Base-by-base conservation (phyloP, 2,329 filamentous ascomycete species). In the Xylariales sp. region DNA sequence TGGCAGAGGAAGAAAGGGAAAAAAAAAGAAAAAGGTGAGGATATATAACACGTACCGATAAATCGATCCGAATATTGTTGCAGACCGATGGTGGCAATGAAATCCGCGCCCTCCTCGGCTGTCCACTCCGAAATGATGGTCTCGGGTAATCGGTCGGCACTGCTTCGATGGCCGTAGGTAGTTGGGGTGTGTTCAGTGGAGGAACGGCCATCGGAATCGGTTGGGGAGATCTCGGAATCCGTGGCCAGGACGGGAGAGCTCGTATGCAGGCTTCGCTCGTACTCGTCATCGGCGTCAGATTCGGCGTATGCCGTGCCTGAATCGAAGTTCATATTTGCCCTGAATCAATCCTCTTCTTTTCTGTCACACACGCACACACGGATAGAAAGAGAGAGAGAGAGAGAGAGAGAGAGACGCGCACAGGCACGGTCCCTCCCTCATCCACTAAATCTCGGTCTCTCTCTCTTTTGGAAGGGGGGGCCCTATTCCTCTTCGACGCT, bases 51-150 rank as follows among this genome's bases (percentile, higher is more conserved):
- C 90, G 76, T 83, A 97, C 94, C 93, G 80, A 96, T 84, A 78
- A 97, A 97, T 28, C 85, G 85, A 76, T 94, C 90, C 65, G 91
- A 90, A 81, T 97, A 97, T 79, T 97, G 93, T 72, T 89, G 85
- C 75, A 97, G 82, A 41, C 93, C 93, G 75, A 97, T 87, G 69
- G 89, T 90, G 64, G 89, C 87, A 73, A 97, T 88, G 77, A 97
- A 98, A 75, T 97, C 93, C 72, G 93, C 93, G 81, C 93, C 94
- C 81, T 98, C 93, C 67, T 97, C 93, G 16, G 89, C 90, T 1
- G 90, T 90, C 92, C 92, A 96, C 75, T 93, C 90, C 39, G 89
- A 89, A 73, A 95, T 92, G 76, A 91, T 88, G 55, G 91, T 92
- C 75, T 91, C 90, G 73, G 91, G 91, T 72, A 92, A 84, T 62